Evolutionary conservation across 2,329 filamentous ascomycete genomes (phyloP), one percentile per base, ranked within the genome.

Genomic region (Xylariaceae sp.): DNA sequence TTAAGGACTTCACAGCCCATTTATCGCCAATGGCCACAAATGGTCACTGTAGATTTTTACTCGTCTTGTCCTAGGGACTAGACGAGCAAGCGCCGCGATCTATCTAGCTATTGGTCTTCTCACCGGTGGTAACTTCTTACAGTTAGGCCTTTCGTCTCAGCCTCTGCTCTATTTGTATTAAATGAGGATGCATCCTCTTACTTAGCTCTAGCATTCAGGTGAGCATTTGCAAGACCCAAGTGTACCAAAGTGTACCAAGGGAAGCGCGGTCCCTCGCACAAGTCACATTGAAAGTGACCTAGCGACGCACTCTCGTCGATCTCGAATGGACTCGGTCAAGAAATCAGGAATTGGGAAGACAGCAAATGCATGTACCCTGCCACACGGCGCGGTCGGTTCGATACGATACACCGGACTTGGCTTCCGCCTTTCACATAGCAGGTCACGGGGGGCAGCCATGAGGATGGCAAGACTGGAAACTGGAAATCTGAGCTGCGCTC

Each of bases 351-450:
- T 19, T 19, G 19, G 34, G 27, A 35, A 11, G 40, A 32, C 7
- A 19, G 19, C 19, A 19, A 19, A n/a, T 30, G 47, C 50, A 49
- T 51, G 45, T 43, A 35, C 32, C 45, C 54, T 47, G 51, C 57
- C 57, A 54, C 57, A 29, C 42, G 19, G 51, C 37, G 56, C 54
- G 40, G 56, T 54, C 47, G 55, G 43, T 34, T 43, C 5, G 8
- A 37, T 11, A 44, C 7, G 27, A 4, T 12, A 30, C 26, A 44
- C 27, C 19, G 26, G 39, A 40, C 34, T 42, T 42, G 4, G 35
- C 30, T 43, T 41, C 39, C 11, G 32, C 3, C 4, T 39, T 42
- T 55, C 9, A 52, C 43, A 50, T 47, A 47, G 19, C 19, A 19
- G 29, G 43, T 45, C 34, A 40, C 40, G 41, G 47, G 29, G 49